Conservation (phyloP, 257 asterid species). For the Linaria vulgaris region DNA sequence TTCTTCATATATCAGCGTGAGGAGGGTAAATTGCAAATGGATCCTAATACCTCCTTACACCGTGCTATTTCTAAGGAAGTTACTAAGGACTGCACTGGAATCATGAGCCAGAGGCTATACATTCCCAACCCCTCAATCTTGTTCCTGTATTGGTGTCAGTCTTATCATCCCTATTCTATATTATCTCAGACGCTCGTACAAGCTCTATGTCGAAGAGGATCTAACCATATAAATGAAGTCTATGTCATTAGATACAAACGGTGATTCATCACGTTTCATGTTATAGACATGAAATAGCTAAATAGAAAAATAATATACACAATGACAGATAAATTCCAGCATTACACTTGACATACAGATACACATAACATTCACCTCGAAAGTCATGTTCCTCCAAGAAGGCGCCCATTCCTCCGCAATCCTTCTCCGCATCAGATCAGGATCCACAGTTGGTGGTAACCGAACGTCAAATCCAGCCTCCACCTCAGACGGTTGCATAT, state of each 20-base stretch:
- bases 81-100: not conserved
- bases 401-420: slow-evolving; percentile 97
- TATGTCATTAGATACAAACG: not conserved
- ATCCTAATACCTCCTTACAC: not conserved
- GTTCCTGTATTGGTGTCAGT: no score
- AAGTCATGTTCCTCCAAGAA: slow-evolving; percentile 78
- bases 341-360: not conserved
- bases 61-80: not conserved
- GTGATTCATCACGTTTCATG: not conserved
- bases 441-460: slow-evolving; percentile 79
- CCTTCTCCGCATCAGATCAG: slow-evolving; percentile 61
- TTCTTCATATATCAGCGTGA: not conserved
- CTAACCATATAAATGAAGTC: no score
- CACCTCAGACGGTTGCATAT: slow-evolving; percentile 94
- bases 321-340: not conserved
- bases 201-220: no score
- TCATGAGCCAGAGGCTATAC: not conserved
- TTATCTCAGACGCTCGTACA: not conserved
- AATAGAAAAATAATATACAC: not conserved
- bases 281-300: slow-evolving; percentile 1
- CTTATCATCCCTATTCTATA: not conserved
- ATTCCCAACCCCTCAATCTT: not conserved
- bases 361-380: slow-evolving; percentile 46
- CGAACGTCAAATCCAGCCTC: slow-evolving; percentile 90
- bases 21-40: not conserved